Conservation (phyloP, 305 asterid species). For the Solanum hybrid region DNA sequence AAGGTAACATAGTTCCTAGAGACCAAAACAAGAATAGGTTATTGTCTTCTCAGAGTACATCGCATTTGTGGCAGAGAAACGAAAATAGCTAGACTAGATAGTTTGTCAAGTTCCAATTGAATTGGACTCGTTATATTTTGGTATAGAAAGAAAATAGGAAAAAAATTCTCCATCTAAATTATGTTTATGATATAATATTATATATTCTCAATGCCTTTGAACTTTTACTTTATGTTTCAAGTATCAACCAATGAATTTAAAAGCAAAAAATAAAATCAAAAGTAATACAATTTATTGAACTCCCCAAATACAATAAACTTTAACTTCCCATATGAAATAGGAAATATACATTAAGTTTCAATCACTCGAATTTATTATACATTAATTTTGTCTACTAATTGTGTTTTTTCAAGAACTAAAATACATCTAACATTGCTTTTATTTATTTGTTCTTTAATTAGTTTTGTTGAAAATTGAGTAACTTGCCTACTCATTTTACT, state of each 20-base stretch:
- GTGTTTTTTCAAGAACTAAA: not conserved
- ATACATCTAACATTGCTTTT: too few species aligned
- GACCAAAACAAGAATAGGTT: too few species aligned
- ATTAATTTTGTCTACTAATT: not conserved
- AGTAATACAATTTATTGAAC: not conserved
- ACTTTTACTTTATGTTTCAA: not conserved
- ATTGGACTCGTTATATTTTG: not conserved
- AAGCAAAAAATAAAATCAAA: too few species aligned
- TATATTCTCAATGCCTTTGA: not conserved
- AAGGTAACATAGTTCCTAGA: not conserved
- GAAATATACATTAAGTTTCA: not conserved
- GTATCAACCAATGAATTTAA: not conserved
- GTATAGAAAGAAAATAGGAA: not conserved
- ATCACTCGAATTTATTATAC: not conserved
- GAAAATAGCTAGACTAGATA: not conserved
- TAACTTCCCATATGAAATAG: not conserved
- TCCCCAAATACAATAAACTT: not conserved
- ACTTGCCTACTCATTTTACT: not conserved
- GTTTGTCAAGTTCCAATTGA: not conserved
- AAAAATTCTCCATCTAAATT: not conserved
- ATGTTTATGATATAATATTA: not conserved
- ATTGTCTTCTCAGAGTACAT: not conserved
- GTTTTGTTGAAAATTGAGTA: not conserved
- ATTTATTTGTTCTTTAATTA: not conserved
- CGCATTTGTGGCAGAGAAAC: too few species aligned